A percentile compares a stretch with the other conserved stretches of the same genome.
These are phyloP conservation scores for Tuber microsphaerosporum DNA, from an alignment of 495 filamentous ascomycete genomes.

Conservation along the genomic window DNA sequence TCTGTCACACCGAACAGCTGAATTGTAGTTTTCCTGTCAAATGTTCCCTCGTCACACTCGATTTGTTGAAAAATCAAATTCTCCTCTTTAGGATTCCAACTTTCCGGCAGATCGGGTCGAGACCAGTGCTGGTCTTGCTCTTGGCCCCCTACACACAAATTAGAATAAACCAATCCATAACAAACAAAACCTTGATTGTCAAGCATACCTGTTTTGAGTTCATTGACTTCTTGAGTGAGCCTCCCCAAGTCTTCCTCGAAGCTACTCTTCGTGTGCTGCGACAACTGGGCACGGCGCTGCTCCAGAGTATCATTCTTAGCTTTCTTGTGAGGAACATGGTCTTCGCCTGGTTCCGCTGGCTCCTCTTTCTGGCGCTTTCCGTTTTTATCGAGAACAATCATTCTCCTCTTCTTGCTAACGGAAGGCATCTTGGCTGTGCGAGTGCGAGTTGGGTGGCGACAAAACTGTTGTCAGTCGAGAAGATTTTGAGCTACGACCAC, in stretches of 20 bases:
- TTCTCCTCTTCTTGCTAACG: slow-evolving; percentile 27
- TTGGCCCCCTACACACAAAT: slow-evolving; percentile 55
- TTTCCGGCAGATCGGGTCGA: slow-evolving; percentile 61
- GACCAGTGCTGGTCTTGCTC: slow-evolving; percentile 95
- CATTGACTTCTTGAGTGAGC: slow-evolving; percentile 82
- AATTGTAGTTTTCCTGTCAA: slow-evolving; percentile 67
- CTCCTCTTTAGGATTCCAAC: slow-evolving; percentile 62
- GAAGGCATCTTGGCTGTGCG: slow-evolving; percentile 13
- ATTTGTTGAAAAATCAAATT: slow-evolving; percentile 89
- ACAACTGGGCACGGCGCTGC: slow-evolving; percentile 51
- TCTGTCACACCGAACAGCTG: slow-evolving; percentile 98
- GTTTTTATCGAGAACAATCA: slow-evolving; percentile 25
- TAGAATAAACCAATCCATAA: slow-evolving; percentile 1
- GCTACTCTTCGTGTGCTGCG: slow-evolving; percentile 56
- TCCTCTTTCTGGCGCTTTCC: slow-evolving; percentile 23
- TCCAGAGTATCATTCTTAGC: slow-evolving; percentile 48
- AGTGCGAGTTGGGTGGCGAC: not conserved
- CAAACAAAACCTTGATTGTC: slow-evolving; percentile 6
- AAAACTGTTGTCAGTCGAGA: not conserved
- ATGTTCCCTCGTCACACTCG: slow-evolving; percentile 79
- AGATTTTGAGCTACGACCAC: not conserved
- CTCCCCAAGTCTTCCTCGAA: slow-evolving; percentile 96
- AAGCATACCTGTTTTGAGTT: slow-evolving; percentile 53
- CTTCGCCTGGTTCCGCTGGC: slow-evolving; percentile 14
- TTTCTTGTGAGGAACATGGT: slow-evolving; percentile 12